Evolutionary conservation across 495 filamentous ascomycete species (phyloP).

Genomic region (Diplogelasinospora grovesii): DNA sequence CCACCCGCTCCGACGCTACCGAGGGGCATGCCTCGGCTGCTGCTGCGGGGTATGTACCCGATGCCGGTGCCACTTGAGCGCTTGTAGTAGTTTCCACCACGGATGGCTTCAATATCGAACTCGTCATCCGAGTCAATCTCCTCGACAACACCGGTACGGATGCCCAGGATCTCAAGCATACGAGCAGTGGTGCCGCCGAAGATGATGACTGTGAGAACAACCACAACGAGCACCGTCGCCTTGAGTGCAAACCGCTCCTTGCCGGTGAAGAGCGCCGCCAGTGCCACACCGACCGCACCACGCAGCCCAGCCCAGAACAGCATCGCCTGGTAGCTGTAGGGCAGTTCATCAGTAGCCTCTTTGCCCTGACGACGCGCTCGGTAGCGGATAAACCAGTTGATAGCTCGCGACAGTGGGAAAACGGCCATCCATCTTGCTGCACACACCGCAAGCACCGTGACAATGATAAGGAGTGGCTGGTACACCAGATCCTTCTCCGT

Average conservation of each 20-base stretch:
- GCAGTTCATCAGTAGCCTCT: constrained; percentile 82
- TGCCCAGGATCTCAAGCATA: constrained; percentile 94
- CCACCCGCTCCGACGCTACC: constrained; percentile 38
- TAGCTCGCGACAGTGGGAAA: constrained; percentile 81
- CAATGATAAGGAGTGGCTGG: constrained; percentile 92
- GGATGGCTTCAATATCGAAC: constrained; percentile 89
- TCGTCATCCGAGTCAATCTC: constrained; percentile 97
- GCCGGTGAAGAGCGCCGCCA: constrained; percentile 82
- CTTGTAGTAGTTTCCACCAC: constrained; percentile 68
- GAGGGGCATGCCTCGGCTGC: constrained; percentile 47
- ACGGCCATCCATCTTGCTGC: constrained; percentile 86
- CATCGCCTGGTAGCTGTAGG: constrained; percentile 91
- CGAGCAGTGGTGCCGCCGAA: constrained; percentile 98
- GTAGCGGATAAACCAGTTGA: constrained; percentile 92
- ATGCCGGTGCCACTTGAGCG: constrained; percentile 58
- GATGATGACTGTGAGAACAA: constrained; percentile 96
- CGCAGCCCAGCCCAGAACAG: constrained; percentile 97
- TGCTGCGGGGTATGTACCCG: constrained; percentile 61
- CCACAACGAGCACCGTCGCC: constrained; percentile 92
- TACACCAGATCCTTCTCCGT: constrained; percentile 81
- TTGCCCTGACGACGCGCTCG: constrained; percentile 68
- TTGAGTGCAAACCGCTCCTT: constrained; percentile 70
- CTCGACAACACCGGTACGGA: constrained; percentile 90
- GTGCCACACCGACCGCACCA: constrained; percentile 90
- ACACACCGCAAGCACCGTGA: constrained; percentile 87